Conservation (phyloP, 169 alveolate species). For the Plasmodium relictum region DNA sequence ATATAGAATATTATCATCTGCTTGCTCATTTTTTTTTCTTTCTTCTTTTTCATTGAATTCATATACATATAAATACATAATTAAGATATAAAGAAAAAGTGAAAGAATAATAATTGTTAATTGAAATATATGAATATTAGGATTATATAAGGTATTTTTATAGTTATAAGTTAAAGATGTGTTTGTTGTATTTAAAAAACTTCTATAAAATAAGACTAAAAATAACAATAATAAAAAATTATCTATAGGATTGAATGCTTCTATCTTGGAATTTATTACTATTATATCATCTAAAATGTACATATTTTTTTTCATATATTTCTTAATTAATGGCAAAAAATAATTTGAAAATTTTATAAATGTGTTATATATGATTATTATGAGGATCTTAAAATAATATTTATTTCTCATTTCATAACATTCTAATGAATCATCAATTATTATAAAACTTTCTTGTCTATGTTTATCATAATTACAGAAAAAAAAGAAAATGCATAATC, state of each 20-base stretch:
- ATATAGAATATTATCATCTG: neutral
- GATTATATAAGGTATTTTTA: constrained; percentile 55
- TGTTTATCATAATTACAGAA: constrained; percentile 72
- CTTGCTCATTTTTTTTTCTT: neutral
- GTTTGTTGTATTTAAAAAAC: constrained; percentile 23
- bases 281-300: constrained; percentile 7
- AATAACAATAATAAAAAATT: constrained; percentile 40
- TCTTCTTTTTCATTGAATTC: constrained; percentile 5
- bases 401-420: constrained; percentile 22
- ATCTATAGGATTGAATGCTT: constrained; percentile 7
- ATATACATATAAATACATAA: constrained; percentile 52
- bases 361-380: constrained; percentile 51
- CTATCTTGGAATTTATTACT: constrained; percentile 3
- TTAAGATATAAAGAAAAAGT: constrained; percentile 39
- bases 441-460: constrained; percentile 33
- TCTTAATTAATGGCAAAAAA: constrained; percentile 38
- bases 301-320: constrained; percentile 9
- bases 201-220: constrained; percentile 41
- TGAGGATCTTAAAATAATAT: constrained; percentile 34
- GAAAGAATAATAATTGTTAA: constrained; percentile 21
- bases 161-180: constrained; percentile 20
- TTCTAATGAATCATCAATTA: constrained; percentile 59
- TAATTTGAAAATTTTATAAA: constrained; percentile 31
- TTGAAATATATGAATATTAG: constrained; percentile 58
- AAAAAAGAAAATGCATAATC: constrained; percentile 56